A percentile compares a stretch with the other conserved stretches of the same genome.
Conservation (phyloP, 1,139 yeast species). For the Lodderomyces orthopsilosis region DNA sequence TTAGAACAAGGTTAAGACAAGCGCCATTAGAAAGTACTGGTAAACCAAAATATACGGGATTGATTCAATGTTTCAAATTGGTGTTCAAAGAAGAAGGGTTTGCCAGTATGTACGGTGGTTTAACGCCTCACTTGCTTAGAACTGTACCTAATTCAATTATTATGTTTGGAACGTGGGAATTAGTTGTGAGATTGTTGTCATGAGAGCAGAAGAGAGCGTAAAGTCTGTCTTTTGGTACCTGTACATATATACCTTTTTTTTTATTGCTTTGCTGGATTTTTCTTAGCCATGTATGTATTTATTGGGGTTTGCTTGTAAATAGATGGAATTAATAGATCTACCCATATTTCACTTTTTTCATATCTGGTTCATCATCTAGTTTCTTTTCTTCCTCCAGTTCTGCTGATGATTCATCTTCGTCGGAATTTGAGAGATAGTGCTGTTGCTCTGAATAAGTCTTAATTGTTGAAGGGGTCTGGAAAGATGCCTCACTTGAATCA, state of each 20-base stretch:
- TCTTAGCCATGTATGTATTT: slow-evolving; percentile 4
- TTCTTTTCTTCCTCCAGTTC: background rate
- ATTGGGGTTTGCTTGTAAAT: slow-evolving; percentile 12
- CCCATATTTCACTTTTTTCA: slow-evolving; percentile 9
- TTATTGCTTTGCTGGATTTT: too few species aligned
- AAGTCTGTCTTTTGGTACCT: too few species aligned
- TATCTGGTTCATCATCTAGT: slow-evolving; percentile 8
- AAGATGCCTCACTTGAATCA: background rate
- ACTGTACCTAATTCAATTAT: slow-evolving; percentile 97
- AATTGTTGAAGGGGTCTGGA: background rate
- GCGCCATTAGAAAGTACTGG: slow-evolving; percentile 80
- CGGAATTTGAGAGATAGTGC: background rate
- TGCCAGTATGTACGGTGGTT: slow-evolving; percentile 92
- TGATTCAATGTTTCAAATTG: slow-evolving; percentile 79
- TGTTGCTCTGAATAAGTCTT: background rate
- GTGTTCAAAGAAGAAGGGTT: slow-evolving; percentile 90
- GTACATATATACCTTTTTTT: too few species aligned
- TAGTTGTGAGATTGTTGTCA: slow-evolving; percentile 71
- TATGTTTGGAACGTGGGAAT: slow-evolving; percentile 99
- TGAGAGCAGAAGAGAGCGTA: too few species aligned
- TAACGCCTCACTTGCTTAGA: slow-evolving; percentile 93
- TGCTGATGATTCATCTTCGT: background rate
- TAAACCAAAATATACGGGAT: slow-evolving; percentile 81
- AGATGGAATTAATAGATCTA: slow-evolving; percentile 5
- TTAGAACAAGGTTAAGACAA: slow-evolving; percentile 92